phyloP scores from a whole-genome alignment of 257 asterid genomes.

The Solanum okadae region DNA sequence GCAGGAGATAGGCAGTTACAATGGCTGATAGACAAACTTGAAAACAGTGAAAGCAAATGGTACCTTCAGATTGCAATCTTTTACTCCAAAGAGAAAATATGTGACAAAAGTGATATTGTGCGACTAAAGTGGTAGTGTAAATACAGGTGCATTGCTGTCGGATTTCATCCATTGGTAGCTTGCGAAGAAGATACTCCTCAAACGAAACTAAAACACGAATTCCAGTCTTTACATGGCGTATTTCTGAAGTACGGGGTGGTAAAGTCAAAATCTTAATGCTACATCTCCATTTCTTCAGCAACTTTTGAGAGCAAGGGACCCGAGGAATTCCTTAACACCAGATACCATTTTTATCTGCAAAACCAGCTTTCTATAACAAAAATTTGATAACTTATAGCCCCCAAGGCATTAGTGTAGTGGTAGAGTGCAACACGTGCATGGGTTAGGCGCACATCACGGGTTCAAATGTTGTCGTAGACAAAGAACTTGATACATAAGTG shows the following conservation, averaged over 20 bases:
- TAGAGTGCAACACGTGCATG: background rate
- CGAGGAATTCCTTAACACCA: background rate
- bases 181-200: constrained; percentile 10
- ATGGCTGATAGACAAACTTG: constrained; percentile 40
- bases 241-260: constrained; percentile 47
- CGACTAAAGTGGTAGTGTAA: background rate
- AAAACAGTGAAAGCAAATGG: constrained; percentile 48
- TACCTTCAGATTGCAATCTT: constrained; percentile 1
- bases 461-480: background rate
- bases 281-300: background rate
- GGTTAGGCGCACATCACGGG: background rate
- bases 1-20: constrained; percentile 21
- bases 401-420: background rate
- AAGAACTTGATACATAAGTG: background rate
- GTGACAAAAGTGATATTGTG: background rate
- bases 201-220: background rate
- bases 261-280: constrained; percentile 4
- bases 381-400: background rate
- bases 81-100: background rate
- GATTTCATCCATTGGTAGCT: constrained; percentile 35
- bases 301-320: background rate
- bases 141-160: constrained; percentile 48
- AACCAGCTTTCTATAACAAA: background rate
- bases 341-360: background rate
- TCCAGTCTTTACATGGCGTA: constrained; percentile 9